Evolutionary conservation across 2,329 filamentous ascomycete species (phyloP).

Genomic region (Hypoxylon sp.): DNA sequence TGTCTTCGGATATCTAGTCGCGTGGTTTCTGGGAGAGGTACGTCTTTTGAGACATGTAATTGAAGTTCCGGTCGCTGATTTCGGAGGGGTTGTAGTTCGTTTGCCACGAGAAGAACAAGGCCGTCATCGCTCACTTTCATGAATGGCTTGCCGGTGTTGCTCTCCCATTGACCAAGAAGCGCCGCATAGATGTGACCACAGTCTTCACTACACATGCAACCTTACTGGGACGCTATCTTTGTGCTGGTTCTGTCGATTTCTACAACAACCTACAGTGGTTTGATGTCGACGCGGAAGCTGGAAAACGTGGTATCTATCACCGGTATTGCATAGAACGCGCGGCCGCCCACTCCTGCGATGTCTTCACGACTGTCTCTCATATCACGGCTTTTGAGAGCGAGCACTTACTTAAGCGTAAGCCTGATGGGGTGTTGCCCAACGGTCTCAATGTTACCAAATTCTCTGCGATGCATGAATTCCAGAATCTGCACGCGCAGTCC

Average conservation of each 20-base stretch:
- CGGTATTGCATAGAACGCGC: conserved; percentile 98
- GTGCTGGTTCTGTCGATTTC: conserved; percentile 97
- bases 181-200: conserved; percentile 95
- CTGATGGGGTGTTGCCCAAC: conserved; percentile 95
- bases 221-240: conserved; percentile 93
- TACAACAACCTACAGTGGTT: conserved; percentile 99
- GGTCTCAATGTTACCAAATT: conserved; percentile 99
- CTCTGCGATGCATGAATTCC: conserved; percentile 98
- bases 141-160: conserved; percentile 98
- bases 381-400: conserved; percentile 99
- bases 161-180: conserved; percentile 90
- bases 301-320: conserved; percentile 98
- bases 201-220: conserved; percentile 99
- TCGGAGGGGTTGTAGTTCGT: conserved; percentile 77
- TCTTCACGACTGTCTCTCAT: conserved; percentile 98
- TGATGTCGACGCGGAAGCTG: conserved; percentile 95
- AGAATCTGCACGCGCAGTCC: conserved; percentile 95
- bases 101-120: conserved; percentile 89
- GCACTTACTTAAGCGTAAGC: conserved; percentile 96
- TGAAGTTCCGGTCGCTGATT: conserved; percentile 33
- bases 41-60: conserved; percentile 45
- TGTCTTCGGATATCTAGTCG: conserved; percentile 96
- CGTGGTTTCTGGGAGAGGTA: conserved; percentile 98
- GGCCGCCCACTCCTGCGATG: conserved; percentile 90
- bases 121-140: conserved; percentile 98